These are phyloP conservation scores for Claviceps sp. DNA, from an alignment of 2,329 filamentous ascomycete genomes.

Conservation along the genomic window DNA sequence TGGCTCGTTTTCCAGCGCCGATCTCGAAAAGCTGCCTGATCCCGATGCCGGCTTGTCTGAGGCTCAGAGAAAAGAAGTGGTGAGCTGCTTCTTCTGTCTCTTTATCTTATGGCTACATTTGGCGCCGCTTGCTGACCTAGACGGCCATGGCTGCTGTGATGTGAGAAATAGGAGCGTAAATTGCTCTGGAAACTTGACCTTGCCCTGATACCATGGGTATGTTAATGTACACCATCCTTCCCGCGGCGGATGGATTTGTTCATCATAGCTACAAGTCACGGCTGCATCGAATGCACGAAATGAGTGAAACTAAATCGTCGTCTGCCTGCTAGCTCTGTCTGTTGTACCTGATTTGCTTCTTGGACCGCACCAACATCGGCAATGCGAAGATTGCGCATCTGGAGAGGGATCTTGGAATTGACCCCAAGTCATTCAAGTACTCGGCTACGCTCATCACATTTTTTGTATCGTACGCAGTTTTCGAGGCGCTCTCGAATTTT, in stretches of 20 bases:
- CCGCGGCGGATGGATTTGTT: too few species aligned
- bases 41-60: conserved; percentile 49
- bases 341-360: conserved; percentile 61
- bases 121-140: background rate
- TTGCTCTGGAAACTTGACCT: conserved; percentile 49
- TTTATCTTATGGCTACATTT: too few species aligned
- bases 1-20: conserved; percentile 17
- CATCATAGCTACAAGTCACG: too few species aligned
- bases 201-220: conserved; percentile 45
- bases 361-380: conserved; percentile 68
- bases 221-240: conserved; percentile 7
- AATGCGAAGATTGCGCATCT: conserved; percentile 48
- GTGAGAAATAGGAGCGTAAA: conserved; percentile 39
- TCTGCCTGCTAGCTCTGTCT: conserved; percentile 39
- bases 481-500: conserved; percentile 67
- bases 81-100: conserved; percentile 23
- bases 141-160: background rate
- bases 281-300: too few species aligned
- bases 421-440: conserved; percentile 51
- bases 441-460: conserved; percentile 70
- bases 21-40: conserved; percentile 17
- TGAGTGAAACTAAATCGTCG: too few species aligned
- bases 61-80: conserved; percentile 47
- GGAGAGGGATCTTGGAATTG: conserved; percentile 26
- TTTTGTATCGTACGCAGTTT: conserved; percentile 72